Conservation (phyloP, 176 grass and related monocot genomes). For the Tuctoria greenei region DNA sequence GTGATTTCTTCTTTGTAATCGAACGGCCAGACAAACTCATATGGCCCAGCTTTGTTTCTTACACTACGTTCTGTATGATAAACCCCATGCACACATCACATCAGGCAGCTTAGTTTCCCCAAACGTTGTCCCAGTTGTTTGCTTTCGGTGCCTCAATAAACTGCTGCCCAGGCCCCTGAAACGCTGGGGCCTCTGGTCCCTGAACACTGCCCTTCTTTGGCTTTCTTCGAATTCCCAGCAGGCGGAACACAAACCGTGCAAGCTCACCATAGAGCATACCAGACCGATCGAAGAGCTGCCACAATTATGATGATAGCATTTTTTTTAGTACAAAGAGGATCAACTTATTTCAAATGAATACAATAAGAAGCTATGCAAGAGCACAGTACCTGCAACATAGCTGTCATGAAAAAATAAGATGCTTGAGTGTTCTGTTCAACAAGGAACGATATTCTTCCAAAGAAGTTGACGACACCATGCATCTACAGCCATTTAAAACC, state of each 20-base stretch:
- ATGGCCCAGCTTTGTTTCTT: not conserved
- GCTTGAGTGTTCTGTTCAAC: slow-evolving; percentile 91
- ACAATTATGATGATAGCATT: slow-evolving; percentile 8
- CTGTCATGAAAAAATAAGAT: slow-evolving; percentile 81
- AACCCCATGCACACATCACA: not conserved
- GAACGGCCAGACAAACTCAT: not conserved
- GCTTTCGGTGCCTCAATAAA: slow-evolving; percentile 52
- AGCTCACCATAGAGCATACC: slow-evolving; percentile 87
- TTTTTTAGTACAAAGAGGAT: slow-evolving; percentile 13
- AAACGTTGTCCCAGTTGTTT: slow-evolving; percentile 66
- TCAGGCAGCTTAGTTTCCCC: slow-evolving; percentile 49
- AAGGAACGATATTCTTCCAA: slow-evolving; percentile 74
- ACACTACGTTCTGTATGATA: slow-evolving; percentile 1
- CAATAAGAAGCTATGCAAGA: not conserved
- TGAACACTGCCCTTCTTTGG: slow-evolving; percentile 54
- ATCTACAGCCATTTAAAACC: slow-evolving; percentile 54
- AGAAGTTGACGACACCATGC: slow-evolving; percentile 85
- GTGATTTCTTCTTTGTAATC: not conserved
- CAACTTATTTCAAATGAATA: not conserved
- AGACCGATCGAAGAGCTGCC: slow-evolving; percentile 80
- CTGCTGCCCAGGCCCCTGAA: slow-evolving; percentile 44
- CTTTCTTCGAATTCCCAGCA: slow-evolving; percentile 65
- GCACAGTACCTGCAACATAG: slow-evolving; percentile 69
- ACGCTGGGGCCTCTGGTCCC: slow-evolving; percentile 26
- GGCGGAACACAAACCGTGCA: slow-evolving; percentile 65